A percentile compares a stretch with the other conserved stretches of the same genome.
phyloP scores from a whole-genome alignment of 176 grass and related monocot species.

The Rhynchospora tenuis region DNA sequence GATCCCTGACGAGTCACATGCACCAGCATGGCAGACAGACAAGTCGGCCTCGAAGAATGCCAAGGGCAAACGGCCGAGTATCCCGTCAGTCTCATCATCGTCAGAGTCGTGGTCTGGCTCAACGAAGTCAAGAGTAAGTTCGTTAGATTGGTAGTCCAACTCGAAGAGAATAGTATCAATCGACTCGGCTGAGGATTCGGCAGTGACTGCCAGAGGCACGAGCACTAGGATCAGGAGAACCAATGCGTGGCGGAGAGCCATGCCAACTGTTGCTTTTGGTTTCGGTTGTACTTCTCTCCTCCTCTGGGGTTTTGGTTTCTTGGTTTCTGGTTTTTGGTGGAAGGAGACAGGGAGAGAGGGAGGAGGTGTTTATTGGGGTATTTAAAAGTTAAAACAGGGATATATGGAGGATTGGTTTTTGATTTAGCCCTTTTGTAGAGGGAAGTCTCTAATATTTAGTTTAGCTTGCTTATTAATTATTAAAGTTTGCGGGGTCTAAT shows the following conservation, averaged over 20 bases:
- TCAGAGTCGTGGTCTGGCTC: background rate
- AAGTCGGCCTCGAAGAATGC: background rate
- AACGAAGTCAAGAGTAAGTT: background rate
- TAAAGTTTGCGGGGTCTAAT: background rate
- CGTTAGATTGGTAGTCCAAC: background rate
- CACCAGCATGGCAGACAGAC: background rate
- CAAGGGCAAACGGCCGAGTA: background rate
- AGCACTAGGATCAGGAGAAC: background rate
- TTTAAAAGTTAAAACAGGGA: background rate
- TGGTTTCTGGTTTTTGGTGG: slow-evolving; percentile 1
- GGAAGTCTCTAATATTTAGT: background rate
- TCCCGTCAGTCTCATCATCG: background rate
- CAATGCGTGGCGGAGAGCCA: background rate
- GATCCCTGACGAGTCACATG: background rate
- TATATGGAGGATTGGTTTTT: background rate
- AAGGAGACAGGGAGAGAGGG: background rate
- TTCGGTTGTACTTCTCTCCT: background rate
- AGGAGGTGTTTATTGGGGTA: background rate
- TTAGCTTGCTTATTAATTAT: background rate
- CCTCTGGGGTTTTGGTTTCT: background rate
- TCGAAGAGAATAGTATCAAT: background rate
- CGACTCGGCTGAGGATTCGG: background rate
- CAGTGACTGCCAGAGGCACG: background rate
- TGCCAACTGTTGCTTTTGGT: background rate
- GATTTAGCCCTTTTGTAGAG: background rate